phyloP scores from a whole-genome alignment of 352 stramenopile species.

The Peronospora tabacina region DNA sequence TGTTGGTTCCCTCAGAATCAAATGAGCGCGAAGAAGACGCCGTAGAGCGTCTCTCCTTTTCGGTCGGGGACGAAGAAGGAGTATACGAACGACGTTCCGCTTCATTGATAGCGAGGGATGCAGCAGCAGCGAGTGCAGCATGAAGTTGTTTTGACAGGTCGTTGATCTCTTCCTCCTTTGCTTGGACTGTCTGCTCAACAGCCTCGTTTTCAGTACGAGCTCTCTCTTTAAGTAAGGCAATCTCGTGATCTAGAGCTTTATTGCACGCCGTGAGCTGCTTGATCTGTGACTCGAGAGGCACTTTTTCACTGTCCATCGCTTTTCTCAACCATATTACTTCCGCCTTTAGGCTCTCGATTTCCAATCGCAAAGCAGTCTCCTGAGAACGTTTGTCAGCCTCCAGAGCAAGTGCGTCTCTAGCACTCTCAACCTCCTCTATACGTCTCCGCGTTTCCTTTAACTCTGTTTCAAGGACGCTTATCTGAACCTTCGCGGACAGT shows the following conservation, averaged over 20 bases:
- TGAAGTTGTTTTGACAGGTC: conserved; percentile 45
- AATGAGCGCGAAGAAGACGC: conserved; percentile 33
- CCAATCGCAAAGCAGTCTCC: conserved; percentile 20
- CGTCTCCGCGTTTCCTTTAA: conserved; percentile 20
- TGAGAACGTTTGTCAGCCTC: conserved; percentile 27
- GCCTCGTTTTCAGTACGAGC: conserved; percentile 32
- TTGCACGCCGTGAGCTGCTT: conserved; percentile 30
- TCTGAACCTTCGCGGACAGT: conserved; percentile 29
- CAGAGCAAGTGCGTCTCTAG: conserved; percentile 11
- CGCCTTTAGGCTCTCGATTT: conserved; percentile 28
- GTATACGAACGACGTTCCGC: conserved; percentile 20
- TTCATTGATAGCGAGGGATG: conserved; percentile 20
- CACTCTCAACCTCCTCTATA: conserved; percentile 23
- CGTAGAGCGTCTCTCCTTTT: conserved; percentile 37
- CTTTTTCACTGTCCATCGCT: conserved; percentile 21
- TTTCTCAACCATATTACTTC: conserved; percentile 30
- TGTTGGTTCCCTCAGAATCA: conserved; percentile 31
- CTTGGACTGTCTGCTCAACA: conserved; percentile 35
- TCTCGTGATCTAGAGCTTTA: conserved; percentile 24
- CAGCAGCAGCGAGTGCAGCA: conserved; percentile 26
- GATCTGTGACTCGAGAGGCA: conserved; percentile 32
- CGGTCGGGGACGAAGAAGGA: conserved; percentile 22
- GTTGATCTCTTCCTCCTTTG: conserved; percentile 47
- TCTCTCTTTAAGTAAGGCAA: conserved; percentile 32
- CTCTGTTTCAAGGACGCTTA: conserved; percentile 33